These are phyloP conservation scores for Trichoderma cornu-damae DNA, from an alignment of 2,329 filamentous ascomycete genomes.

Conservation along the genomic window DNA sequence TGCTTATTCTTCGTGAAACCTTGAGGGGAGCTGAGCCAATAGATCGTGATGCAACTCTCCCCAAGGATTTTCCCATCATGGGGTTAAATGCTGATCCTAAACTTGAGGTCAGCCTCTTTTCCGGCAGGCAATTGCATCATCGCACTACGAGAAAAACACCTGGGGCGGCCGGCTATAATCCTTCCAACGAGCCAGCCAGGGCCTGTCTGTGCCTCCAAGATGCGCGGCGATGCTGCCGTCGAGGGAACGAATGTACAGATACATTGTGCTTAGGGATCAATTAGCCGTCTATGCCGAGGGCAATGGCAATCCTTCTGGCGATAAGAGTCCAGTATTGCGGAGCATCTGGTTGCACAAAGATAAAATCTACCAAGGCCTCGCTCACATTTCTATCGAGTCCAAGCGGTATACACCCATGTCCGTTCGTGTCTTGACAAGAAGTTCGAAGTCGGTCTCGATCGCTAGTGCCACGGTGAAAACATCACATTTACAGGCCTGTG, in stretches of 20 bases:
- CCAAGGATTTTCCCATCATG: not conserved
- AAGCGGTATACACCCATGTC: not conserved
- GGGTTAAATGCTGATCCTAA: conserved; percentile 3
- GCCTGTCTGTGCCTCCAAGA: not conserved
- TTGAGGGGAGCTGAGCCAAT: not conserved
- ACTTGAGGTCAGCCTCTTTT: not conserved
- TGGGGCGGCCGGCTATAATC: not conserved
- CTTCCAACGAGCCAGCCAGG: not conserved
- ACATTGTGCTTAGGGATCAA: not conserved
- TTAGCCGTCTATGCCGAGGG: not conserved
- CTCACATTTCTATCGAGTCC: not conserved
- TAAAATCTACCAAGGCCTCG: not conserved
- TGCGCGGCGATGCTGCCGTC: not conserved
- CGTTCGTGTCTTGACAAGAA: not conserved
- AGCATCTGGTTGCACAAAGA: conserved; percentile 2
- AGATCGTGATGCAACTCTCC: not conserved
- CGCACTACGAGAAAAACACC: not conserved
- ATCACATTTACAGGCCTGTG: not conserved
- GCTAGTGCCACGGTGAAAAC: not conserved
- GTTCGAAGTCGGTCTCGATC: not conserved
- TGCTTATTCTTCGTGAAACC: not conserved
- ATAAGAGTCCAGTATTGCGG: not conserved
- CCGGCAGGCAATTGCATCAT: not conserved
- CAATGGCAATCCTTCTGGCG: not conserved
- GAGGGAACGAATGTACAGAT: not conserved